Evolutionary conservation across 2,329 filamentous ascomycete genomes (phyloP), one percentile per base, ranked within the genome.

Genomic region (Fusarium robinianum): DNA sequence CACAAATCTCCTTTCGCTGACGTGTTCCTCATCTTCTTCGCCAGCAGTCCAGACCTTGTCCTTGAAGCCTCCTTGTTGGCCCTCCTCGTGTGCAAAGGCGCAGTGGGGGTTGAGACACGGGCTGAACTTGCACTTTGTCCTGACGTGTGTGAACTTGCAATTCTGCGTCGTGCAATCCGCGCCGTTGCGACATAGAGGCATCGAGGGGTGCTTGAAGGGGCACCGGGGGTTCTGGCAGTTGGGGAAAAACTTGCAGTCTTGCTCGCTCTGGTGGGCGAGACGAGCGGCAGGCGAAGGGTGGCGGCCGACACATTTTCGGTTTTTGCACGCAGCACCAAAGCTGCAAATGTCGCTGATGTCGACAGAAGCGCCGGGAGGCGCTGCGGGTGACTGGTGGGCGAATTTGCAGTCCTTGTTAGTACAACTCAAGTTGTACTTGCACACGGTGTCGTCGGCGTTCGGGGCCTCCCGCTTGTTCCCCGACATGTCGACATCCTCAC

Each of bases 291-390:
- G 94, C 6, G 91, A 96, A 3, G 94, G 94, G 68, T 99, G 94
- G 46, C 90, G 88, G 19, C 81, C 91, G 7, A 87, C 88, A 64
- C 94, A 99, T 72, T 97, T 97, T 62, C 83, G 80, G 76, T 97
- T 99, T 72, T 94, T 95, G 81, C 94, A 99, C 7, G 90, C 90
- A 3, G 84, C 90, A 14, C 90, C 92, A 60, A 88, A 97, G 12
- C 80, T 80, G 73, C 94, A 99, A 12, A 79, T 76, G 61, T 95
- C 90, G 46, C 77, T 81, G 56, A 91, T 78, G 66, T 97, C 94
- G 45, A 97, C 77, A 0, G 84, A 78, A 3, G 80, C 81, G 18
- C 87, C 88, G 3, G 86, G 85, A 4, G 89, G 87, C 21, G 92
- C 91, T 3, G 88, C 90, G 2, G 94, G 90, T 11, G 91, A 96